A percentile compares a stretch with the other conserved stretches of the same genome.
phyloP scores from a whole-genome alignment of 1,139 yeast species.

The Candida glucosophila region DNA sequence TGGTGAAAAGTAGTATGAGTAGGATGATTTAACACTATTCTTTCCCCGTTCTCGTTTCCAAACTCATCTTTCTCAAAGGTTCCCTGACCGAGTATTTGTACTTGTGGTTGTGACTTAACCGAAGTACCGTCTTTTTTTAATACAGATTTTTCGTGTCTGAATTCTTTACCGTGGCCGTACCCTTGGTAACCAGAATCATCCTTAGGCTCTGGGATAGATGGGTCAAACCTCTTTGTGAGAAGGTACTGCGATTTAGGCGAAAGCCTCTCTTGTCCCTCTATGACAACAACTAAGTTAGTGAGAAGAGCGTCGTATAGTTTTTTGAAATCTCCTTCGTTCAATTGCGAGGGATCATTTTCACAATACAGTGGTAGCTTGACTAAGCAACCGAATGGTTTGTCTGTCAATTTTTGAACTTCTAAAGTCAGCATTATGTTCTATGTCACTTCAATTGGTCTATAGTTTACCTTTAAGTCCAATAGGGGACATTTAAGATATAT shows the following conservation, averaged over 20 bases:
- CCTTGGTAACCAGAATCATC: slow-evolving; percentile 38
- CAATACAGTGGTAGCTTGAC: slow-evolving; percentile 58
- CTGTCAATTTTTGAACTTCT: slow-evolving; percentile 39
- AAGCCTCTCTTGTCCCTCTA: slow-evolving; percentile 60
- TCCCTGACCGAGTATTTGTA: slow-evolving; percentile 83
- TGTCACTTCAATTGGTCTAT: no score
- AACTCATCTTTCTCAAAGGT: slow-evolving; percentile 54
- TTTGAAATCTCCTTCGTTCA: slow-evolving; percentile 57
- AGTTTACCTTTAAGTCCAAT: no score
- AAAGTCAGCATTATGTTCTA: no score
- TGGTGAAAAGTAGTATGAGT: slow-evolving; percentile 76
- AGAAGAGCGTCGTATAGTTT: slow-evolving; percentile 57
- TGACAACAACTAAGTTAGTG: slow-evolving; percentile 59
- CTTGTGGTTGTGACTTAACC: slow-evolving; percentile 78
- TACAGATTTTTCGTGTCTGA: slow-evolving; percentile 70
- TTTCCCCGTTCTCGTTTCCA: slow-evolving; percentile 56
- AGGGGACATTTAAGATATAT: no score
- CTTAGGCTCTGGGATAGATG: slow-evolving; percentile 49
- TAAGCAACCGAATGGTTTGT: slow-evolving; percentile 58
- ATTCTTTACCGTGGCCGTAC: slow-evolving; percentile 81
- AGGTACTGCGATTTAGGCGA: slow-evolving; percentile 67
- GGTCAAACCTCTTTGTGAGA: slow-evolving; percentile 70
- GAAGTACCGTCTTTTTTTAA: slow-evolving; percentile 73
- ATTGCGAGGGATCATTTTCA: slow-evolving; percentile 61
- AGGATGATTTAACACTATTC: slow-evolving; percentile 66